Evolutionary conservation across 2,329 filamentous ascomycete species (phyloP).

Genomic region (Arthrobotrys sphaeroides): DNA sequence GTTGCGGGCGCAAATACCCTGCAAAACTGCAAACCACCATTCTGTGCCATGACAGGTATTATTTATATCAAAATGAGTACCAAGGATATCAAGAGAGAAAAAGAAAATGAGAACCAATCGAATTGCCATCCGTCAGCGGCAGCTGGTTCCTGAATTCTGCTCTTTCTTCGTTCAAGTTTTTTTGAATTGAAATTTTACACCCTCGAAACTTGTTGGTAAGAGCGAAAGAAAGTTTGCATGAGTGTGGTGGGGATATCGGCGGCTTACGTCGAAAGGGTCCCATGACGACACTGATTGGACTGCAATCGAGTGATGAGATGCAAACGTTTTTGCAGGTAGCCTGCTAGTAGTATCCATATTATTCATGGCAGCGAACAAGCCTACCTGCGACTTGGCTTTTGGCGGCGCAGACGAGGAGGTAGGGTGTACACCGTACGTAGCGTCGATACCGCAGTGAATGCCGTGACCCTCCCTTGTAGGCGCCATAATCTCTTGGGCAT

Average conservation of each 20-base stretch:
- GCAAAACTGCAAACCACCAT: neutral
- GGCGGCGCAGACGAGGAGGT: constrained; percentile 5
- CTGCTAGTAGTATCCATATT: neutral
- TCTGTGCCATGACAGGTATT: neutral
- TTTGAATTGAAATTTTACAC: too few species aligned
- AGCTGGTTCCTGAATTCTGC: neutral
- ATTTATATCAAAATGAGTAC: too few species aligned
- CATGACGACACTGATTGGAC: constrained; percentile 45
- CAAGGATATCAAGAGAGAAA: too few species aligned
- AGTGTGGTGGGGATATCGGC: neutral
- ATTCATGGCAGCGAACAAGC: neutral
- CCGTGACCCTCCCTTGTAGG: neutral
- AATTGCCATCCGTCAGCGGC: constrained; percentile 12
- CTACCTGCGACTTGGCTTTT: constrained; percentile 5
- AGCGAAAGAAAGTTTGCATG: too few species aligned
- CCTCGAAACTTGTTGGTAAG: too few species aligned
- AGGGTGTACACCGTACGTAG: constrained; percentile 3
- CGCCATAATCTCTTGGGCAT: neutral
- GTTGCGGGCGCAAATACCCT: neutral
- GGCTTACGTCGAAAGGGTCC: constrained; percentile 52
- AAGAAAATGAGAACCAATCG: constrained; percentile 2
- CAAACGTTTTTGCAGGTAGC: constrained; percentile 11
- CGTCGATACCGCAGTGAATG: neutral
- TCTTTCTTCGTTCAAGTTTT: neutral
- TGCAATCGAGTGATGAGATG: constrained; percentile 23